Evolutionary conservation across 2,329 filamentous ascomycete genomes (phyloP).

Genomic region (Verticillium longisporum): DNA sequence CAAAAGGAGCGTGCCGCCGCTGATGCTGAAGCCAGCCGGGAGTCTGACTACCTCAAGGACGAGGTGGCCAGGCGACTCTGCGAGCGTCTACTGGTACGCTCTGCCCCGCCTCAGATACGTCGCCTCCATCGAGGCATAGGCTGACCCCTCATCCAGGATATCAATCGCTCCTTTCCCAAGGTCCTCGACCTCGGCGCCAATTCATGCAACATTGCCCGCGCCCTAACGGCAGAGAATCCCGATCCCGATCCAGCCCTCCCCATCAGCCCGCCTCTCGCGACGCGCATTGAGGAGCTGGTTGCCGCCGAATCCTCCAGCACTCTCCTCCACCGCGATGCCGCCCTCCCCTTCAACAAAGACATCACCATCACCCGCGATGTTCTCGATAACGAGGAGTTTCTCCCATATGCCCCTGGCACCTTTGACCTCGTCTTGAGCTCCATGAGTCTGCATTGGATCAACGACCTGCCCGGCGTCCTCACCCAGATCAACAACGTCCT

Average conservation of each 20-base stretch:
- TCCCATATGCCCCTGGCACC: constrained; percentile 68
- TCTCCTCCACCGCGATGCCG: constrained; percentile 74
- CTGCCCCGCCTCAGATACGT: neutral
- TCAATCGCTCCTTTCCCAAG: constrained; percentile 78
- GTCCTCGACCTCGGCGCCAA: constrained; percentile 93
- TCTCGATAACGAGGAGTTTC: constrained; percentile 67
- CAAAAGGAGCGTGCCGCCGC: constrained; percentile 82
- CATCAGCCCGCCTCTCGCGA: constrained; percentile 58
- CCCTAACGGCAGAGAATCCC: constrained; percentile 64
- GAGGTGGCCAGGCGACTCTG: constrained; percentile 81
- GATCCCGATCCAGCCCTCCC: constrained; percentile 52
- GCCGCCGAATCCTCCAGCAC: constrained; percentile 75
- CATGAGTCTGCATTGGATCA: constrained; percentile 92
- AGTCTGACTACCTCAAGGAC: constrained; percentile 88
- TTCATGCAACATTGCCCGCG: constrained; percentile 86
- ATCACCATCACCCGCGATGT: constrained; percentile 69
- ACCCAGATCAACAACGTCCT: constrained; percentile 79
- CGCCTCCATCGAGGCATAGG: neutral
- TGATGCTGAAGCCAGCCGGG: constrained; percentile 63
- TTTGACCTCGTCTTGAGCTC: constrained; percentile 91
- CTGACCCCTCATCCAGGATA: constrained; percentile 54
- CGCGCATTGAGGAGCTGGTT: constrained; percentile 65
- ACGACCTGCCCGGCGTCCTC: constrained; percentile 82
- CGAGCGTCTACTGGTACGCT: constrained; percentile 69
- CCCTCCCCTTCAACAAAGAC: constrained; percentile 65